Conservation (phyloP, 495 filamentous ascomycete species). For the Beverwykella pulmonaria region DNA sequence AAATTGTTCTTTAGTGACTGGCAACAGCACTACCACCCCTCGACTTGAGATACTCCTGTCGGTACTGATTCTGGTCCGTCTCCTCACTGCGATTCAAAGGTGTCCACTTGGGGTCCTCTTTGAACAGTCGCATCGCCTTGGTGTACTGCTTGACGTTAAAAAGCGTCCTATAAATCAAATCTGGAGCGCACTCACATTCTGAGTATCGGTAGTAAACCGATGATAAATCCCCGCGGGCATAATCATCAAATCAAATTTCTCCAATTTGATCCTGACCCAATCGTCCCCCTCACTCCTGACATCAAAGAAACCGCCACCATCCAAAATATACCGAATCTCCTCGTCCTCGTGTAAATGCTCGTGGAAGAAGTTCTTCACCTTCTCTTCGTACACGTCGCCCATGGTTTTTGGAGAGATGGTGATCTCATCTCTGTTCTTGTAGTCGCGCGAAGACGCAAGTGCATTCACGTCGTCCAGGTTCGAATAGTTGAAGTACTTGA, state of each 20-base stretch:
- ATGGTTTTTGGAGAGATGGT: slow-evolving; percentile 84
- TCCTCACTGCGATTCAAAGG: slow-evolving; percentile 81
- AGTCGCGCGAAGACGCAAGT: slow-evolving; percentile 73
- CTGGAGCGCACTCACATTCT: slow-evolving; percentile 67
- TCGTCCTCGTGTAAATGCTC: slow-evolving; percentile 99
- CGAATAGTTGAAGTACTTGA: slow-evolving; percentile 73
- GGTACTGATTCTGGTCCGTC: slow-evolving; percentile 74
- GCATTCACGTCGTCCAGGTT: slow-evolving; percentile 65
- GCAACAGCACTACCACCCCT: slow-evolving; percentile 22
- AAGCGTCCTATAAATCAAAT: neutral
- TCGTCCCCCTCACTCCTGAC: slow-evolving; percentile 73
- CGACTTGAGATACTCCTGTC: slow-evolving; percentile 70
- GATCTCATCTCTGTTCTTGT: slow-evolving; percentile 95
- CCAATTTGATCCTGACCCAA: slow-evolving; percentile 83
- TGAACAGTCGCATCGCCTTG: slow-evolving; percentile 95
- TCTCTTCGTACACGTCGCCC: slow-evolving; percentile 84
- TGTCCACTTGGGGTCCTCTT: slow-evolving; percentile 99
- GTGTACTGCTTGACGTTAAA: slow-evolving; percentile 67
- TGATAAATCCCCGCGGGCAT: slow-evolving; percentile 97
- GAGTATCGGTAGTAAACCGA: slow-evolving; percentile 89
- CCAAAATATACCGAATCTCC: slow-evolving; percentile 96
- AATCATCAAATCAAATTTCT: slow-evolving; percentile 76
- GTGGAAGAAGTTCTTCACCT: slow-evolving; percentile 88
- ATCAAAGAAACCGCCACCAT: slow-evolving; percentile 91
- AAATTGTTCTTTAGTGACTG: neutral